Base-by-base conservation (phyloP, 2,329 filamentous ascomycete genomes). In the Neonectria hederae region DNA sequence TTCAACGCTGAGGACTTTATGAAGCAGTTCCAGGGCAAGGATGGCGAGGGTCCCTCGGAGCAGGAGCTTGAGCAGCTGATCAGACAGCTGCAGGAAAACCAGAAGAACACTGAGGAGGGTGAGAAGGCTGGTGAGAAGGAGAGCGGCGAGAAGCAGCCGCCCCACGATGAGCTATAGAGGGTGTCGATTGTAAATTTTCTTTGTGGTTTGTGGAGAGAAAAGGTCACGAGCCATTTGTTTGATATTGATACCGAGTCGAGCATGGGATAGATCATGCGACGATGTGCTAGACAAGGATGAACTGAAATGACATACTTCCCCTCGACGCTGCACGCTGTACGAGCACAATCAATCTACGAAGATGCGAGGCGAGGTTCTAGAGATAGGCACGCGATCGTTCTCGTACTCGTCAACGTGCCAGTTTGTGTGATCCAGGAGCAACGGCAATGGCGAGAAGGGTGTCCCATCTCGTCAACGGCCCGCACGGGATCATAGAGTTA, bases 1-100 rank as follows among this genome's bases (percentile, higher is more conserved):
- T 69, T 82, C 26, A 77, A 78, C 42, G 74, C 76, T 40, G 81
- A 88, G 72, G 83, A 84, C 71, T 84, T 88, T 56, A 65, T 80
- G 56, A 76, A 76, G n/a, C 49, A 65, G 69, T 70, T 77, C 22
- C 74, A 76, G 65, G 74, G 75, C 59, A 70, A 76, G 69, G 68
- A 76, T 64, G 72, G 73, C 38, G 67, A 75, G 49, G 69, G 71
- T 22, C 69, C 73, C 32, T 62, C 74, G 45, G 68, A 72, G 56
- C 69, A 75, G 46, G 66, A 74, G 55, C 70, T 75, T 32, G 67
- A 75, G 54, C 70, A 73, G 73, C 65, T 75, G 55, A 71, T 69
- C 43, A 63, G 75, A 63, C 64, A 75, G 45, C 65, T 71, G 64
- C 59, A 53, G 51, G 63, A 69, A 62, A 67, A 68, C 17, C 64